Evolutionary conservation across 768 basidiomycete genomes (phyloP).

Genomic region (Lepiota venenata): DNA sequence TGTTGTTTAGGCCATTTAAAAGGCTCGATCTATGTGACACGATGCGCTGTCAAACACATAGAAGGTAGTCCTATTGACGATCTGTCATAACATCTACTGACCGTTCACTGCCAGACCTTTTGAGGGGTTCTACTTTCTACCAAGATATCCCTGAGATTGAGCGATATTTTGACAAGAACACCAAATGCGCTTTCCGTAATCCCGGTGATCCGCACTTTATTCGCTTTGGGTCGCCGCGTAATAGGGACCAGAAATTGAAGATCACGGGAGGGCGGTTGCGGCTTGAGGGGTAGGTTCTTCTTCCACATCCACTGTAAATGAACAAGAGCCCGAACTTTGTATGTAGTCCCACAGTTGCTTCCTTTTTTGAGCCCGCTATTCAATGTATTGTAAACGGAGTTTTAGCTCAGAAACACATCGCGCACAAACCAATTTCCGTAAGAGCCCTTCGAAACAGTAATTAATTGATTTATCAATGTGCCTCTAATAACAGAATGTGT

Average conservation of each 20-base stretch:
- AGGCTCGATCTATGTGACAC: constrained; percentile 42
- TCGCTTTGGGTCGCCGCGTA: constrained; percentile 40
- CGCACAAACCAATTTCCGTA: not conserved
- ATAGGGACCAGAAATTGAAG: constrained; percentile 33
- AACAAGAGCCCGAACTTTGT: not conserved
- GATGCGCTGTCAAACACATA: constrained; percentile 31
- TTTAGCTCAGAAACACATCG: constrained; percentile 12
- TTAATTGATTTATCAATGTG: not conserved
- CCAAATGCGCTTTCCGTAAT: constrained; percentile 42
- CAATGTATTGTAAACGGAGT: constrained; percentile 20
- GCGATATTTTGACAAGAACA: constrained; percentile 42
- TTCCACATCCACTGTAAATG: not conserved
- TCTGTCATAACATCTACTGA: not conserved
- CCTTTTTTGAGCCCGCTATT: constrained; percentile 26
- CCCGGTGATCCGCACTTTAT: constrained; percentile 39
- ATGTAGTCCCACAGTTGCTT: constrained; percentile 19
- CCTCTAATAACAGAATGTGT: constrained; percentile 23
- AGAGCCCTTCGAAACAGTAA: constrained; percentile 1
- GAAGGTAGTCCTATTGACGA: constrained; percentile 22
- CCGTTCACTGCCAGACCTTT: constrained; percentile 24
- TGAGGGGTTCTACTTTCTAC: constrained; percentile 33
- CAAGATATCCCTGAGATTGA: constrained; percentile 40
- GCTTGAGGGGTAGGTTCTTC: constrained; percentile 29
- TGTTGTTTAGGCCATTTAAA: constrained; percentile 33
- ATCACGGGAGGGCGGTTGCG: constrained; percentile 47